Conservation (phyloP, 139 green algal species). For the Tetraselmis striata region DNA sequence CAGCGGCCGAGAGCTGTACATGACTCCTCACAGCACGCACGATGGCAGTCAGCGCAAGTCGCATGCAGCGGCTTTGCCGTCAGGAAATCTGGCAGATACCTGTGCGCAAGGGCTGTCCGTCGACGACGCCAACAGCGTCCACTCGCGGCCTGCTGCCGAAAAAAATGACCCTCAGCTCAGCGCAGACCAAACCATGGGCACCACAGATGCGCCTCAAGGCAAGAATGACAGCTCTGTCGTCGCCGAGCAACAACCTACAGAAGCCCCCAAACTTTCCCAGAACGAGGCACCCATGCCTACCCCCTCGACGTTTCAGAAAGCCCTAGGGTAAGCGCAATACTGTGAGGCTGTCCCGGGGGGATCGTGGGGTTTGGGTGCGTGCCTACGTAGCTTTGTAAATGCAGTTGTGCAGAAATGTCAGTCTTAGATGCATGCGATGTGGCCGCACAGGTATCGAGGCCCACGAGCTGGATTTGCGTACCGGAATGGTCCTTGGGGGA, state of each 20-base stretch:
- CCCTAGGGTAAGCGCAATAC: not conserved
- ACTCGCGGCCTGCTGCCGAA: not conserved
- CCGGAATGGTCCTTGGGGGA: not conserved
- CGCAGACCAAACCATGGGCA: not conserved
- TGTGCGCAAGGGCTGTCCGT: no score
- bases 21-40: not conserved
- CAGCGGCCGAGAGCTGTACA: not conserved
- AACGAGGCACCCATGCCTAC: no score
- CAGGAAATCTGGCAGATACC: no score
- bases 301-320: not conserved
- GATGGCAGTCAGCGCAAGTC: no score
- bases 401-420: no score
- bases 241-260: not conserved
- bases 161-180: not conserved
- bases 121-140: not conserved
- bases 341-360: not conserved
- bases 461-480: not conserved
- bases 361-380: not conserved
- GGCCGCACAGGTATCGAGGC: not conserved
- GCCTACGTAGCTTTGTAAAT: not conserved
- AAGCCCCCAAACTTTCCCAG: no score
- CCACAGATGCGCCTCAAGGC: no score
- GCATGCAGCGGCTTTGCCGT: no score
- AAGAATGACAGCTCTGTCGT: no score
- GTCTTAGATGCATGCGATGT: no score